These are phyloP conservation scores for Loxodes magnus DNA, from an alignment of 73 alveolate genomes.

Conservation along the genomic window DNA sequence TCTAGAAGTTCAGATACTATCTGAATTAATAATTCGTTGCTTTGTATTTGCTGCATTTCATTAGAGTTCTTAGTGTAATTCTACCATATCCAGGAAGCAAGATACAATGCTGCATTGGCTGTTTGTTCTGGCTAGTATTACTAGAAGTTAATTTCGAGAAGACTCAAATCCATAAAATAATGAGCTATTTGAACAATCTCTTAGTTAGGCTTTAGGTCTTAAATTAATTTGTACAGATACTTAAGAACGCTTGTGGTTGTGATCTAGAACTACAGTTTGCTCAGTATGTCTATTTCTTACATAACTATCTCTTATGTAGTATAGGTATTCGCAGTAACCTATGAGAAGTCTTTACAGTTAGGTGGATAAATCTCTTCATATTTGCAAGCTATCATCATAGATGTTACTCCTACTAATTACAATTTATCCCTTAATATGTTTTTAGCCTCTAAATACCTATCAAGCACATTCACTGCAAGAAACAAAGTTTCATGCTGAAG, in stretches of 20 bases:
- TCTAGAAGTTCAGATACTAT: no score
- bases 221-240: background rate
- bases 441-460: constrained; percentile 37
- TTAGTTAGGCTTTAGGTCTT: background rate
- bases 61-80: no score
- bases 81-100: no score
- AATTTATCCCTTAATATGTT: constrained; percentile 8
- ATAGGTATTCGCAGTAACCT: constrained; percentile 34
- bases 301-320: constrained; percentile 13
- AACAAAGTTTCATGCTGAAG: constrained; percentile 82
- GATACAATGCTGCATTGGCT: no score
- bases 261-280: constrained; percentile 11
- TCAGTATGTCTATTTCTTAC: constrained; percentile 24
- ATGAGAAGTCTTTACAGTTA: constrained; percentile 18
- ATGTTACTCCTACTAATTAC: constrained; percentile 32
- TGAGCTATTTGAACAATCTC: background rate
- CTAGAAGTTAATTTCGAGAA: background rate
- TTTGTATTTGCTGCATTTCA: no score
- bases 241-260: background rate
- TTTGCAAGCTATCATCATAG: constrained; percentile 34
- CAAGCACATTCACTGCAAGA: constrained; percentile 67
- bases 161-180: background rate
- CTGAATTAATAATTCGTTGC: no score
- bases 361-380: constrained; percentile 24
- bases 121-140: background rate